Base-by-base conservation (phyloP, 2,329 filamentous ascomycete genomes). In the Penicillium sp. region DNA sequence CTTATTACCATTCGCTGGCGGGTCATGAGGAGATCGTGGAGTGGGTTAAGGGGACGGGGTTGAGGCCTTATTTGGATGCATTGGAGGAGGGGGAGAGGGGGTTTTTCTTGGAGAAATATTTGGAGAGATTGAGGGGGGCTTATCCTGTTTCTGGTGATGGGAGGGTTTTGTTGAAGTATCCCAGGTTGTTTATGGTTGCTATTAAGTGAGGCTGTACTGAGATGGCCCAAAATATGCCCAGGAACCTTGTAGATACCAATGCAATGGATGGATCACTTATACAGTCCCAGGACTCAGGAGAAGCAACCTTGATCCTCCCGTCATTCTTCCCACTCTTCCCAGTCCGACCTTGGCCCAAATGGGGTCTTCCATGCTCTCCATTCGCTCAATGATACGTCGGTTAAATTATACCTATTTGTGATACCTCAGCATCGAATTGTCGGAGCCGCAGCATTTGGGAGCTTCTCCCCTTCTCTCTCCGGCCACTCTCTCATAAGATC, bases 41-140 rank as follows among this genome's bases (percentile, higher is more conserved):
- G 61, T 84, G 81, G 81, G 76, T 83, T 3, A 77, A 76, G 54
- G 77, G 78, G 0, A 81, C 79, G 0, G 81, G 79, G 0, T 60
- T 84, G 55, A 70, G 74, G 55, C 81, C 81, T 0, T 84, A 74
- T 56, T 44, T 83, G 46, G 72, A 81, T 38, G 67, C 71, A 3
- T 66, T 83, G 31, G 62, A 65, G 1, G 57, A 60, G 3, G 64
- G 67, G 2, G 70, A 77, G 28, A 72, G 66, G 50, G 62, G 70
- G 9, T 70, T 40, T 1, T 83, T 77, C 55, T 50, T 81, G 44
- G 46, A 61, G 0, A 70, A 69, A 34, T 84, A 83, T 61, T 52
- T 77, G 59, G 60, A 53, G 25, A 63, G 66, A 3, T 39, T 83
- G n/a, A 64, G 65, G 51, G 56, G 65, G 49, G 63, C 58, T 5